Conservation (phyloP, 176 grass and related monocot species). For the Carex myosuroides region DNA sequence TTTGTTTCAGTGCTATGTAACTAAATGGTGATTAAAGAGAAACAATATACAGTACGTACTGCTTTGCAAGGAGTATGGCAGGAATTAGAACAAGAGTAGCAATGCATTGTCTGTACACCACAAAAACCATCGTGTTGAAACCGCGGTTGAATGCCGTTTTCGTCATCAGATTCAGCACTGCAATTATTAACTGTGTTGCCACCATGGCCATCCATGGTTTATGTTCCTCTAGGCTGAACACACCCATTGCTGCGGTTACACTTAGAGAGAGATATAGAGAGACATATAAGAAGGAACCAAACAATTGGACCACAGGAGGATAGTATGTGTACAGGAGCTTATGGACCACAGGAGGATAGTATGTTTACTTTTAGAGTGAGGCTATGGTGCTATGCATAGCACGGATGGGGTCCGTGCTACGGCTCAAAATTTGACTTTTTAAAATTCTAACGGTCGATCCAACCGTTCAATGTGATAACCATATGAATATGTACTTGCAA, state of each 20-base stretch:
- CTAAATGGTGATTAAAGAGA: not conserved
- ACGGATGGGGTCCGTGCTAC: too few species aligned
- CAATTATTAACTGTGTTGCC: slow-evolving; percentile 56
- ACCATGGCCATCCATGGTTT: slow-evolving; percentile 71
- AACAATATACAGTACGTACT: not conserved
- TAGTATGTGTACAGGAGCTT: too few species aligned
- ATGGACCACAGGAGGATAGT: too few species aligned
- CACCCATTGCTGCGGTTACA: not conserved
- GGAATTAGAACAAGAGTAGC: slow-evolving; percentile 43
- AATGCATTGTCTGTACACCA: slow-evolving; percentile 60
- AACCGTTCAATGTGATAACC: too few species aligned
- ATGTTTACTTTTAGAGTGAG: too few species aligned
- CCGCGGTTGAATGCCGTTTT: slow-evolving; percentile 55
- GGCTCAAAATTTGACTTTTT: too few species aligned
- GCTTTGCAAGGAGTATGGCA: slow-evolving; percentile 23
- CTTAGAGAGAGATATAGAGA: not conserved
- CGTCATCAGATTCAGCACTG: slow-evolving; percentile 37
- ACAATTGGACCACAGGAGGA: not conserved
- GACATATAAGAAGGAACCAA: not conserved
- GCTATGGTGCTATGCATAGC: too few species aligned
- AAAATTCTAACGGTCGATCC: too few species aligned
- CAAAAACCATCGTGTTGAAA: slow-evolving; percentile 69
- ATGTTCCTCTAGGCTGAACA: slow-evolving; percentile 36
- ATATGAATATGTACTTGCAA: too few species aligned
- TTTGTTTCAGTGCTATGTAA: not conserved